Evolutionary conservation across 257 asterid genomes (phyloP), one percentile per base, ranked within the genome.

Genomic region (Petunia secreta): DNA sequence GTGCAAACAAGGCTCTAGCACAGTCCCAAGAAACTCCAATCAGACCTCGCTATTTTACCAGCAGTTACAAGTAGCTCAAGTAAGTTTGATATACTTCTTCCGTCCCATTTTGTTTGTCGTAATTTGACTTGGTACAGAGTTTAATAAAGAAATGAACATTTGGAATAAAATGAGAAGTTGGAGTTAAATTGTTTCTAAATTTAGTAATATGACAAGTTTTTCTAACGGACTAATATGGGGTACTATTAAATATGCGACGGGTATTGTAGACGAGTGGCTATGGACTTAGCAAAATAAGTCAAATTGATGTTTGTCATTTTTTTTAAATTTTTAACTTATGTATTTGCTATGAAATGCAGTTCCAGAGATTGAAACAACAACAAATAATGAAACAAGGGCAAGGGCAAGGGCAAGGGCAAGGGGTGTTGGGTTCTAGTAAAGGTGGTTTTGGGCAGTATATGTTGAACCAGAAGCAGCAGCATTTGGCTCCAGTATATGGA

Each of bases 41-140:
- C 89, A 43, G 75, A 78, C 50, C 7, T 90, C 83, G 4, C 77
- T 83, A 2, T 80, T 95, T 4, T 84, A 83, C 64, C 84, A 87
- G 10, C 93, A 89, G 77, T 9, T 89, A 25, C 92, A 91, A 68
- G 91, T 90, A 2, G 50, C 84, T 53, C 90, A 85, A 44, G 94
- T 93, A 5, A 79, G 59, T 2, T 52, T 52, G 1, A 52, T 52
- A 2, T 52, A 8, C 14, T 52, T 25, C 25, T 25, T 25, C 25
- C 25, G 25, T 25, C 25, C 25, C 25, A 25, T 0, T 25, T 25
- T 25, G 25, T 25, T 25, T 25, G 25, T 25, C 25, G 25, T 25
- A 25, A 25, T 25, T 25, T 25, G 25, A 25, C 25, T 25, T 25
- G 25, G 25, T 25, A 25, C 0, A 25, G 25, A 0, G 25, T 25